Conservation (phyloP, 169 alveolate species). For the Cryptosporidium canis region DNA sequence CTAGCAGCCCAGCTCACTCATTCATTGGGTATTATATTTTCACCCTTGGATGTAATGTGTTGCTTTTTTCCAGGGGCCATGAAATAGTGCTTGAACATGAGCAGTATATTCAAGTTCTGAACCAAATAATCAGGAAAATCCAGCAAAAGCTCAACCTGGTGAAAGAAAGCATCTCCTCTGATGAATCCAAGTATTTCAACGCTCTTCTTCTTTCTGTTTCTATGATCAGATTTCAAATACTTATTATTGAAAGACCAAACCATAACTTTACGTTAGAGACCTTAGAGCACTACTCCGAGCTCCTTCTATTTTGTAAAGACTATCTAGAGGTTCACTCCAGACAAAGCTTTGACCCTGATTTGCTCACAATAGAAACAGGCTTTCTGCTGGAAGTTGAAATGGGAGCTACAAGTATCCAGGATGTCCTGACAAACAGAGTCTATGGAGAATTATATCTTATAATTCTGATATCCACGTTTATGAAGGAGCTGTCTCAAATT, state of each 20-base stretch:
- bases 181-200: neutral
- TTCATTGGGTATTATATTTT: neutral
- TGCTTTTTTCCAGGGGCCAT: neutral
- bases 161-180: neutral
- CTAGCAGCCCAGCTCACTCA: neutral
- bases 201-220: neutral
- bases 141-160: neutral
- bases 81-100: neutral
- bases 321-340: neutral
- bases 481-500: constrained; percentile 18
- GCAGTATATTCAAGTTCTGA: constrained; percentile 1
- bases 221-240: constrained; percentile 9
- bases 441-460: constrained; percentile 12
- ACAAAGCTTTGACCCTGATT: neutral
- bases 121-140: constrained; percentile 1
- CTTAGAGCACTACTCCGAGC: neutral
- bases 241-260: neutral
- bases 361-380: constrained; percentile 20
- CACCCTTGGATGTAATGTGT: neutral
- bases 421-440: neutral
- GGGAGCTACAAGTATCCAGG: constrained; percentile 8
- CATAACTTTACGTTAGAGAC: neutral
- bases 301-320: neutral
- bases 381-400: constrained; percentile 35
- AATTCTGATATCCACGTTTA: constrained; percentile 11